A percentile compares a stretch with the other conserved stretches of the same genome.
Evolutionary conservation across 768 basidiomycete species (phyloP).

Genomic region (Xerocomellus amylosporus): DNA sequence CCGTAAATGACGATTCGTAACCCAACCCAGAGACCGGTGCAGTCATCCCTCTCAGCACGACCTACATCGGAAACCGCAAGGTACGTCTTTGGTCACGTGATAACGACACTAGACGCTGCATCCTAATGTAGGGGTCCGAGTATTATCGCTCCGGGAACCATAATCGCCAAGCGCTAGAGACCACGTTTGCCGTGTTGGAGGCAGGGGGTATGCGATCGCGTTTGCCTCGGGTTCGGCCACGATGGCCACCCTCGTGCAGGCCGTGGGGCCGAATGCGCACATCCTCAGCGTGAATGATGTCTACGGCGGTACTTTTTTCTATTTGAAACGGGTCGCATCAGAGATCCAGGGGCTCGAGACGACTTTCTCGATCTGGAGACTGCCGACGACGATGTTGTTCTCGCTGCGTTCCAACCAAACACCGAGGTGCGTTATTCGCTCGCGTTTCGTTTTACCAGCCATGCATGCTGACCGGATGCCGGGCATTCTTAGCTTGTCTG

Average conservation of each 20-base stretch:
- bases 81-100: constrained; percentile 30
- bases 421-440: constrained; percentile 63
- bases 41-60: constrained; percentile 90
- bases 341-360: constrained; percentile 66
- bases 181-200: constrained; percentile 76
- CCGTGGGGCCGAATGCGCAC: constrained; percentile 72
- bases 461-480: neutral
- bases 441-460: neutral
- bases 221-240: constrained; percentile 86
- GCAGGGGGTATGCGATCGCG: constrained; percentile 70
- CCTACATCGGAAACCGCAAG: constrained; percentile 83
- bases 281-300: constrained; percentile 88
- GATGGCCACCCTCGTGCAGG: constrained; percentile 79
- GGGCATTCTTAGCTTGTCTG: constrained; percentile 65
- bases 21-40: constrained; percentile 82
- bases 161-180: constrained; percentile 77
- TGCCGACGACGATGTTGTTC: constrained; percentile 59
- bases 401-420: constrained; percentile 65
- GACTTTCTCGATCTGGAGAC: constrained; percentile 77
- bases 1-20: too few species aligned
- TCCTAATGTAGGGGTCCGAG: constrained; percentile 67
- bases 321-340: constrained; percentile 63
- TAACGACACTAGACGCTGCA: too few species aligned
- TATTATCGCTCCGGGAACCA: constrained; percentile 91
- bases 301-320: constrained; percentile 91